Base-by-base conservation (phyloP, 768 basidiomycete species). In the Mrakia hoshinonis region DNA sequence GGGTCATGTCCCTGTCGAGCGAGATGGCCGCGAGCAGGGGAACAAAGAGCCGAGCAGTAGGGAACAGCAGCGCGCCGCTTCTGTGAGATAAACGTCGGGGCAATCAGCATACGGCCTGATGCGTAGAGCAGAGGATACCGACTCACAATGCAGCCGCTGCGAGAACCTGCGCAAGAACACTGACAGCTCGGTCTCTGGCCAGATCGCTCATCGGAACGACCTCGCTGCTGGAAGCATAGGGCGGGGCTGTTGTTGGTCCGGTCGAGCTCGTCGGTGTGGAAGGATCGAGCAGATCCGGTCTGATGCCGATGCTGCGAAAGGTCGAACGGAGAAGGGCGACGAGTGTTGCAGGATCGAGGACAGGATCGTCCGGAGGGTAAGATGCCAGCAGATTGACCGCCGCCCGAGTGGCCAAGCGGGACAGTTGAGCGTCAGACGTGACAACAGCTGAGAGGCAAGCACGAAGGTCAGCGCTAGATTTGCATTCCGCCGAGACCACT, bases 11-110 rank as follows among this genome's bases (percentile, higher is more conserved):
- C 38, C 38, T 38, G 22, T 64, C 62, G 18, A 70, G 48, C 22
- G 69, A 52, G 49, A 70, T 48, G n/a, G 52, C 31, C 4, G 61
- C 51, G n/a, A 70, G 49, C 11, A 70, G 47, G 3, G 48, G 51
- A 22, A 66, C 29, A 29, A 66, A 48, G 18, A 48, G 47, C 29
- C 29, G 51, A 29, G 48, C 31, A 22, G 65, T 46, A 22, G 65
- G 48, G 48, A 31, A 47, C 65, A 46, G 31, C 31, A 66, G 51
- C 43, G 49, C 48, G 12, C 43, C 31, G 29, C 11, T 9, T 48
- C 65, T 66, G 29, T 29, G 26, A 10, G 22, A 49, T 22, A 11
- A 31, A 20, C 38, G n/a, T 6, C 20, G n/a, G 22, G 34, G 29
- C 54, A 24, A 36, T 61, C 47, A 15, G 13, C 43, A 15, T 2